A percentile compares a stretch with the other conserved stretches of the same genome.
Conservation (phyloP, 495 filamentous ascomycete species). For the Penicillium pulvis region DNA sequence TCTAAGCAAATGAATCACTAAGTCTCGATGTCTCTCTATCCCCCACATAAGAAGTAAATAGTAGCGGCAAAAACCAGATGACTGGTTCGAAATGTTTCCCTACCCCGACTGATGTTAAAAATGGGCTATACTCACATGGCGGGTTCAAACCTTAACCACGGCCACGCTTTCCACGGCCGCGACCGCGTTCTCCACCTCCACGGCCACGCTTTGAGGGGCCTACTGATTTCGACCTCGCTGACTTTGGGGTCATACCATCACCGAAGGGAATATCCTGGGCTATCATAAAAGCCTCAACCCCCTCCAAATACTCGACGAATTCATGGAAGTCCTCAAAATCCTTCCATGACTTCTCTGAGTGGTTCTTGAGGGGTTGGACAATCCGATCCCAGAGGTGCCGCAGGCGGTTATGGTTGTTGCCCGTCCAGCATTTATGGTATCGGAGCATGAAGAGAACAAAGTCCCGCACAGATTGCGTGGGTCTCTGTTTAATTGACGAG, state of each 20-base stretch:
- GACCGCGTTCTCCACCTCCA: no score
- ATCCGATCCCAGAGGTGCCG: conserved; percentile 21
- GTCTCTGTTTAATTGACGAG: neutral
- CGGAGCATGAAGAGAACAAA: conserved; percentile 20
- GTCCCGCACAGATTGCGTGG: conserved; percentile 12
- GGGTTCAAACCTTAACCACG: no score
- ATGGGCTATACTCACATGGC: no score
- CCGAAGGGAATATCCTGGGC: neutral
- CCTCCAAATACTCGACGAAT: conserved; percentile 18
- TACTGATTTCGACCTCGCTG: neutral
- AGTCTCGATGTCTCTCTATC: no score
- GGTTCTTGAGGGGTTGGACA: neutral
- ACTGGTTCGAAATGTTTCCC: no score
- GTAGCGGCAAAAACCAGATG: no score
- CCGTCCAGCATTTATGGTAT: conserved; percentile 12
- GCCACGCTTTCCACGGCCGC: no score
- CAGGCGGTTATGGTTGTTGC: conserved; percentile 10
- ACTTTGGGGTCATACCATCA: neutral
- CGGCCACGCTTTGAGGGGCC: neutral
- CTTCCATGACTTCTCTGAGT: conserved; percentile 4
- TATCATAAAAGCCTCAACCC: conserved; percentile 4
- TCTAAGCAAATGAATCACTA: no score
- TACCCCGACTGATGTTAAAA: no score
- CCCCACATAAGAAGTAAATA: no score
- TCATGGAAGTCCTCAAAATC: conserved; percentile 14